Conservation (phyloP, 257 asterid genomes). For the Linderniella brevidens region DNA sequence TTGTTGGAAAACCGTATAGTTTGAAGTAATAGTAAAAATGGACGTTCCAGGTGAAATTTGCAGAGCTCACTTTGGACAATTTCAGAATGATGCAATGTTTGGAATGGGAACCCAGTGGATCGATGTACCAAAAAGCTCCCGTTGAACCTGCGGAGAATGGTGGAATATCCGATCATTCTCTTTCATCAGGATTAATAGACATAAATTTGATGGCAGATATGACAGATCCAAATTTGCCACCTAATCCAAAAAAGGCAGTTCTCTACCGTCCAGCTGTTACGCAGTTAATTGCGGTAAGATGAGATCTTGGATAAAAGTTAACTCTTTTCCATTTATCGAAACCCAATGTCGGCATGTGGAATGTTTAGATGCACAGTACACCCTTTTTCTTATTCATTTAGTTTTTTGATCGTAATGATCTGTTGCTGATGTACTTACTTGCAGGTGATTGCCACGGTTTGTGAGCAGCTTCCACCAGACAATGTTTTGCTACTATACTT, state of each 20-base stretch:
- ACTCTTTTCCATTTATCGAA: no score
- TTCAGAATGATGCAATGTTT: slow-evolving; percentile 93
- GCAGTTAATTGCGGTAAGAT: slow-evolving; percentile 70
- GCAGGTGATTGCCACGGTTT: slow-evolving; percentile 76
- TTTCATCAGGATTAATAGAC: slow-evolving; percentile 82
- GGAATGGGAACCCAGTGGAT: slow-evolving; percentile 97
- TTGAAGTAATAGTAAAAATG: no score
- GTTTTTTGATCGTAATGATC: slow-evolving; percentile 1
- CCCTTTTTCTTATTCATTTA: neutral
- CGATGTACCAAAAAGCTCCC: slow-evolving; percentile 51
- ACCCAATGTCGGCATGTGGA: slow-evolving; percentile 11
- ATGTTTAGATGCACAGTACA: slow-evolving; percentile 3
- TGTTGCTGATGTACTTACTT: neutral
- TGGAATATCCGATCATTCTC: slow-evolving; percentile 43
- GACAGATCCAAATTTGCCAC: slow-evolving; percentile 88
- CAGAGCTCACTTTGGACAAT: slow-evolving; percentile 83
- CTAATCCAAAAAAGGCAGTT: slow-evolving; percentile 84
- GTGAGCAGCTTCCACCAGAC: slow-evolving; percentile 82
- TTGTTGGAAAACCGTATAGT: no score
- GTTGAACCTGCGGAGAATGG: slow-evolving; percentile 55
- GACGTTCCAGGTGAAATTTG: slow-evolving; percentile 70
- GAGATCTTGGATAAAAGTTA: no score
- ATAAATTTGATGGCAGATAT: slow-evolving; percentile 70
- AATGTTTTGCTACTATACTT: slow-evolving; percentile 67
- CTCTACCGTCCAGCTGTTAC: slow-evolving; percentile 79